Evolutionary conservation across 371 early-diverging fungal genomes (phyloP), one percentile per base, ranked within the genome.

Genomic region (Chytridiales sp.): DNA sequence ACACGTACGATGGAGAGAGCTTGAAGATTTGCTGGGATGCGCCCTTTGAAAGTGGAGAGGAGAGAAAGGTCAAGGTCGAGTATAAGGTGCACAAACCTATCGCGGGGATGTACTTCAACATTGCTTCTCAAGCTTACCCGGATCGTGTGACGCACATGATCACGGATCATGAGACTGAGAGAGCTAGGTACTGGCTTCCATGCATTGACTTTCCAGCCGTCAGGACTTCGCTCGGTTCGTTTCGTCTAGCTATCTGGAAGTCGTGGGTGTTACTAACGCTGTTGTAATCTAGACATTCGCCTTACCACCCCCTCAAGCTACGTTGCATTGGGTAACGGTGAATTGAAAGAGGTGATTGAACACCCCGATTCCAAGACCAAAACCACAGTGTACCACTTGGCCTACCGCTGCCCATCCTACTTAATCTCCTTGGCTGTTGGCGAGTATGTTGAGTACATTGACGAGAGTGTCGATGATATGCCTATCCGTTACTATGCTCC

Each of bases 161-260:
- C 47, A 68, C 70, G 19, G 69, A 69, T 46, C 53, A 62, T 41
- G 54, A 68, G 38, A 57, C 74, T 3, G 75, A 75, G 47, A 49
- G 82, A 4, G 78, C 78, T 9, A 73, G 85, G 26, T 78, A 85
- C 73, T 85, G 85, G 85, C 66, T 85, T 19, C 78, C 85, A 0
- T 76, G 75, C 27, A 77, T 85, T n/a, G 69, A 85, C 55, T 78
- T 61, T 40, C 85, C 85, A 0, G 63, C 78, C 1, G 80, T 78
- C 9, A 57, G 85, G 24, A 76, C 82, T 3, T 74, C 78, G 5
- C 59, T 67, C 39, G 56, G 67, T 61, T 1, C 11, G 46, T 49
- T n/a, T 4, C 1, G 31, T 19, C 36, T 46, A n/a, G n/a, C n/a
- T n/a, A n/a, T n/a, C 30, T 61, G 0, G 56, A 62, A 9, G 27